Conservation (phyloP, 192 early-diverging fungal genomes). For the Rhizophagus prolifer region DNA sequence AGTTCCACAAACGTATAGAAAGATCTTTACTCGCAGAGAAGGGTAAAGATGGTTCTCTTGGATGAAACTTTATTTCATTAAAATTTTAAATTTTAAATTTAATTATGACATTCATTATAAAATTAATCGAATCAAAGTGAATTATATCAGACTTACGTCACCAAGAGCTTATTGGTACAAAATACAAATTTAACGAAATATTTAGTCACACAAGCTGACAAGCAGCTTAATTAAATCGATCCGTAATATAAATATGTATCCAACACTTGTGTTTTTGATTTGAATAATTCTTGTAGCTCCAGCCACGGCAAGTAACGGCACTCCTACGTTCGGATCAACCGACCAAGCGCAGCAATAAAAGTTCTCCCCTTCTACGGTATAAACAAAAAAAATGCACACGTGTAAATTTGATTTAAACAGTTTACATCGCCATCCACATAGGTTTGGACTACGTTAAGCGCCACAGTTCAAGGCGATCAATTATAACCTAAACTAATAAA, state of each 20-base stretch:
- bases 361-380: conserved; percentile 16
- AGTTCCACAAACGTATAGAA: conserved; percentile 28
- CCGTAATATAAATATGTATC: neutral
- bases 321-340: conserved; percentile 7
- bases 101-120: neutral
- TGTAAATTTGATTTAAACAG: neutral
- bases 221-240: neutral
- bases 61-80: conserved; percentile 29
- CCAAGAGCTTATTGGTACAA: conserved; percentile 7
- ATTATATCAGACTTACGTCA: conserved; percentile 12
- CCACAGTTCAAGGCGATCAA: neutral
- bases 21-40: conserved; percentile 28
- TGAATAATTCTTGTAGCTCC: conserved; percentile 11
- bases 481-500: neutral
- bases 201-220: neutral
- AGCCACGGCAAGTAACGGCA: conserved; percentile 16
- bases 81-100: neutral
- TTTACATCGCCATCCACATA: conserved; percentile 29
- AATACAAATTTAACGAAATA: neutral
- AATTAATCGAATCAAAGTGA: neutral
- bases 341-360: conserved; percentile 29
- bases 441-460: conserved; percentile 1
- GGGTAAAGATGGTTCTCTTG: neutral
- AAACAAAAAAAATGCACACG: neutral
- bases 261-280: conserved; percentile 11